Conservation (phyloP, 1,284 basidiomycete species). For the Papiliotrema laurentii region DNA sequence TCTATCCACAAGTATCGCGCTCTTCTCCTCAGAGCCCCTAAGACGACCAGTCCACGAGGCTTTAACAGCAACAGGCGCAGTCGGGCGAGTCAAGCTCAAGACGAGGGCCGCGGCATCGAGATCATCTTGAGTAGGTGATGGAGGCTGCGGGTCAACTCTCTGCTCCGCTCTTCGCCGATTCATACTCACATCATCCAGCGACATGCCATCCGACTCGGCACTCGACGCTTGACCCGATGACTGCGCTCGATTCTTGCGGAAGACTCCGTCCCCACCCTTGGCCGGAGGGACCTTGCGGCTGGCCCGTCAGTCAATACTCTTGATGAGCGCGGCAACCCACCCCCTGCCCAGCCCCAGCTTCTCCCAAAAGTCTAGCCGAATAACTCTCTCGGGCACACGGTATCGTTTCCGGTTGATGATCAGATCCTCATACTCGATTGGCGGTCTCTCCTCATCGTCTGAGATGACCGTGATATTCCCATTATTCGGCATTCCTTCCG, state of each 20-base stretch:
- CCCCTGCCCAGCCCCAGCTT: slow-evolving; percentile 55
- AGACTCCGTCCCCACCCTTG: background rate
- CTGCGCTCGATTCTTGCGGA: background rate
- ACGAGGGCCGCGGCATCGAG: slow-evolving; percentile 30
- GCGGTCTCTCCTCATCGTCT: slow-evolving; percentile 46
- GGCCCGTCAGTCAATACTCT: background rate
- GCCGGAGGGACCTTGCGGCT: background rate
- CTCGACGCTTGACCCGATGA: background rate
- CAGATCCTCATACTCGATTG: slow-evolving; percentile 49
- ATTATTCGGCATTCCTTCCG: slow-evolving; percentile 72
- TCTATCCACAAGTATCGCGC: no score
- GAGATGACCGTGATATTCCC: slow-evolving; percentile 86
- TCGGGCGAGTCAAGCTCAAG: slow-evolving; percentile 5
- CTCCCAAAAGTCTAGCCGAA: slow-evolving; percentile 93
- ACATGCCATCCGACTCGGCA: no score
- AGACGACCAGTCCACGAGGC: no score
- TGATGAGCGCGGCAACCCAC: background rate
- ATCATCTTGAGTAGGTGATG: slow-evolving; percentile 22
- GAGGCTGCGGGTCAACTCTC: no score
- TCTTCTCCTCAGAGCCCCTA: no score
- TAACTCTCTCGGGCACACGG: slow-evolving; percentile 86
- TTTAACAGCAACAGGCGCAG: no score
- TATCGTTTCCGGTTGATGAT: slow-evolving; percentile 65
- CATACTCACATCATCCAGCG: no score
- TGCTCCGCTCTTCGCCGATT: no score